phyloP scores from a whole-genome alignment of 2,329 filamentous ascomycete genomes.

The Trichoderma sp. region DNA sequence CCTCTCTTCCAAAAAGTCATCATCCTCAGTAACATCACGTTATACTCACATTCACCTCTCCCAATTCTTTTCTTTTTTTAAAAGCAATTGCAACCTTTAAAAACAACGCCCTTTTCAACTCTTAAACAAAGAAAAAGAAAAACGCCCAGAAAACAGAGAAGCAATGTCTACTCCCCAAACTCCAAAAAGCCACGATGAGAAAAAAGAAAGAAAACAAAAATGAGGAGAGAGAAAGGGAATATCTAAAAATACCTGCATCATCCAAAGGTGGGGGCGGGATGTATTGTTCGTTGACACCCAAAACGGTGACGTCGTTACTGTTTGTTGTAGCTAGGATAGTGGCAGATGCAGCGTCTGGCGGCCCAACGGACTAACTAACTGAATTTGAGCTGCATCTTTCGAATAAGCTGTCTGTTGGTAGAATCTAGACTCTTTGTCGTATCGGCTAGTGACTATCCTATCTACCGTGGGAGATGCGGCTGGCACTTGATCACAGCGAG shows the following conservation, averaged over 20 bases:
- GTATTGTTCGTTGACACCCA: not conserved
- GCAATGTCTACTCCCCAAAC: not conserved
- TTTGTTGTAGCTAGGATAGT: not conserved
- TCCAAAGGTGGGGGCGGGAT: not conserved
- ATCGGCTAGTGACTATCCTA: not conserved
- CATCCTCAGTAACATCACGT: not conserved
- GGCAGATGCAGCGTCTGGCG: not conserved
- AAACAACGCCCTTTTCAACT: not conserved
- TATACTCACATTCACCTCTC: not conserved
- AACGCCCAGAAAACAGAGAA: not conserved
- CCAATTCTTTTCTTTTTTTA: not conserved
- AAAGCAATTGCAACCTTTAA: not conserved
- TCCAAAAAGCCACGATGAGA: not conserved
- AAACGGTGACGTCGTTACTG: not conserved
- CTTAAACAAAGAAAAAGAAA: not conserved
- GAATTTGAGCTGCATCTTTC: not conserved
- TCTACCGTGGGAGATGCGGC: not conserved
- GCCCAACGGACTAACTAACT: not conserved
- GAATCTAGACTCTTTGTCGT: not conserved
- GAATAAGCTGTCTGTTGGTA: not conserved
- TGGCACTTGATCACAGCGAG: not conserved
- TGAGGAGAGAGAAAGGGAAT: not conserved
- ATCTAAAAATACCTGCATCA: not conserved
- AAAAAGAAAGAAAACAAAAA: not conserved
- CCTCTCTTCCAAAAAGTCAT: not conserved